phyloP scores from a whole-genome alignment of 31 red algal genomes.

The Endocladia muricata region DNA sequence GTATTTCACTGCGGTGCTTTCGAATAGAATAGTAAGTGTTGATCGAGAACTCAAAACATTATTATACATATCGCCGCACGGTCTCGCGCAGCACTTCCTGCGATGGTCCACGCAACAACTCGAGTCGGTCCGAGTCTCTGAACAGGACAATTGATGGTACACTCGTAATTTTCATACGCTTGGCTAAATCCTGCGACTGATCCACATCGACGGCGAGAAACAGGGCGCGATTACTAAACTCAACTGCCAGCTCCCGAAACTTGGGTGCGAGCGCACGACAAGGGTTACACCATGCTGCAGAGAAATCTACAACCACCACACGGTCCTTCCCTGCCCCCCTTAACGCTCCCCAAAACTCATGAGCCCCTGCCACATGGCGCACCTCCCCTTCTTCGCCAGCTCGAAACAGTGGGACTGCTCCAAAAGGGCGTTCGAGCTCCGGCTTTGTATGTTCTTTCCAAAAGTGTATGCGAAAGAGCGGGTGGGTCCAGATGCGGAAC shows the following conservation, averaged over 20 bases:
- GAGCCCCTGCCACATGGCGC: constrained; percentile 23
- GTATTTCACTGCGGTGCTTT: neutral
- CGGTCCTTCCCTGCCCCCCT: constrained; percentile 12
- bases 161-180: constrained; percentile 21
- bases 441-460: constrained; percentile 18
- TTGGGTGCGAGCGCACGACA: constrained; percentile 72
- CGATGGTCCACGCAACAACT: constrained; percentile 30
- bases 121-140: constrained; percentile 22
- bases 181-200: constrained; percentile 45
- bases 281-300: constrained; percentile 77
- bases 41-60: too few species aligned
- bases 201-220: constrained; percentile 79
- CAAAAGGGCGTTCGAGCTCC: constrained; percentile 49
- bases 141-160: constrained; percentile 56
- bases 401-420: constrained; percentile 32
- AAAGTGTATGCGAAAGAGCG: constrained; percentile 57
- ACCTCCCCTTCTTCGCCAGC: constrained; percentile 8
- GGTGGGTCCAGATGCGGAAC: constrained; percentile 36
- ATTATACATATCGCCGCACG: constrained; percentile 38
- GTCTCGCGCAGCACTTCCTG: constrained; percentile 17
- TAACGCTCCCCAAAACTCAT: constrained; percentile 28
- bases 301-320: constrained; percentile 66
- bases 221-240: constrained; percentile 28
- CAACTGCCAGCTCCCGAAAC: constrained; percentile 46
- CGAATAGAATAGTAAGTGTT: neutral